A percentile compares a stretch with the other conserved stretches of the same genome.
phyloP scores from a whole-genome alignment of 2,329 filamentous ascomycete species.

The Lachnellula occidentalis region DNA sequence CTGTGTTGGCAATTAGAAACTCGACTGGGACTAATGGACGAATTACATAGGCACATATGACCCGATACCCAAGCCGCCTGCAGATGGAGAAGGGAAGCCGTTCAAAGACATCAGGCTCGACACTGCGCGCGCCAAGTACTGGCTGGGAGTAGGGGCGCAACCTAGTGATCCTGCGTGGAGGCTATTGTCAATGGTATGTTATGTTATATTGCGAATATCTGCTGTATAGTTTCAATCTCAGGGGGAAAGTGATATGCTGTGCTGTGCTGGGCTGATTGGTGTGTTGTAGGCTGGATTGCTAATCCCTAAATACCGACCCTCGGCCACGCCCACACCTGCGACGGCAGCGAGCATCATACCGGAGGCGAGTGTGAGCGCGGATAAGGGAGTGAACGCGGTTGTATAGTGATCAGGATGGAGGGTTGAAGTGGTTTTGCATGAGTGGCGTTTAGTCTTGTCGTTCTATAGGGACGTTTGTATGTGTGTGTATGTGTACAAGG shows the following conservation, averaged over 20 bases:
- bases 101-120: slow-evolving; percentile 94
- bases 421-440: no score
- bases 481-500: no score
- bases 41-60: slow-evolving; percentile 54
- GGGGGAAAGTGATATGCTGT: no score
- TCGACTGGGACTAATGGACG: slow-evolving; percentile 4
- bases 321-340: neutral
- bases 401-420: no score
- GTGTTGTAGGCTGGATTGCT: slow-evolving; percentile 27
- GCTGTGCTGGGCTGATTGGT: no score
- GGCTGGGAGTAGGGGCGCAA: slow-evolving; percentile 94
- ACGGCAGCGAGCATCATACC: neutral
- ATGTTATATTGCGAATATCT: neutral
- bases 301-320: slow-evolving; percentile 27
- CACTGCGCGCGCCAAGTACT: slow-evolving; percentile 76
- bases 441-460: no score
- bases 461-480: no score
- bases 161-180: slow-evolving; percentile 87
- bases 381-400: no score
- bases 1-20: no score
- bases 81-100: slow-evolving; percentile 58
- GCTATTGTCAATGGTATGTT: slow-evolving; percentile 69
- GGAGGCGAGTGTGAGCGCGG: no score
- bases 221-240: neutral
- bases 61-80: slow-evolving; percentile 56